These are phyloP conservation scores for Tuber magnatum DNA, from an alignment of 495 filamentous ascomycete species.

Conservation along the genomic window DNA sequence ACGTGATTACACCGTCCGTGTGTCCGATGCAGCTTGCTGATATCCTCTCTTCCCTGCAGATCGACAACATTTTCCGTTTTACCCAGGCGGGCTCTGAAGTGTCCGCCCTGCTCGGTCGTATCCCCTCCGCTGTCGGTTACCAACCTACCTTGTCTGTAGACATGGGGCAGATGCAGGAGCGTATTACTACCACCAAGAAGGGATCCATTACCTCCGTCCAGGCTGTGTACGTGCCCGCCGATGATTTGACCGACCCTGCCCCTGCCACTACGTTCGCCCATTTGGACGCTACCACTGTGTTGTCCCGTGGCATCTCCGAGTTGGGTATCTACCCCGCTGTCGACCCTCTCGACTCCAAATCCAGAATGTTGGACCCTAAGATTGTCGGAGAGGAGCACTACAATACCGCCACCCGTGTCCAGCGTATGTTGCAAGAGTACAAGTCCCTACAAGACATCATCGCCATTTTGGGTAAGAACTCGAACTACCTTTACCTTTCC, in stretches of 20 bases:
- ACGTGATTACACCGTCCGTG: slow-evolving; percentile 15
- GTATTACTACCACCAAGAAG: slow-evolving; percentile 99
- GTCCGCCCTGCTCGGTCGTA: slow-evolving; percentile 98
- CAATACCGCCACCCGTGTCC: slow-evolving; percentile 83
- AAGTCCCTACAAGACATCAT: slow-evolving; percentile 99
- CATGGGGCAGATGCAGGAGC: slow-evolving; percentile 99
- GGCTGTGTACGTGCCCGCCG: slow-evolving; percentile 99
- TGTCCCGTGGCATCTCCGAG: slow-evolving; percentile 99
- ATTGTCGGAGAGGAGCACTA: slow-evolving; percentile 98
- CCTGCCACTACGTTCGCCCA: slow-evolving; percentile 99
- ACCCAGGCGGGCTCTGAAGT: slow-evolving; percentile 99
- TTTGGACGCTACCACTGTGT: slow-evolving; percentile 99
- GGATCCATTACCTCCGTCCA: slow-evolving; percentile 99
- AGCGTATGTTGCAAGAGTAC: slow-evolving; percentile 99
- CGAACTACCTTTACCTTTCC: slow-evolving; percentile 85
- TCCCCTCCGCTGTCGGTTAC: slow-evolving; percentile 99
- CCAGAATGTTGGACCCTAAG: slow-evolving; percentile 98
- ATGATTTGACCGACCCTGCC: slow-evolving; percentile 99
- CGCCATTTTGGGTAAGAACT: slow-evolving; percentile 99
- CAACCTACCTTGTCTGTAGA: slow-evolving; percentile 99
- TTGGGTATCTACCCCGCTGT: slow-evolving; percentile 99
- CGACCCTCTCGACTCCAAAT: slow-evolving; percentile 98
- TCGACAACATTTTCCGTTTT: slow-evolving; percentile 99
- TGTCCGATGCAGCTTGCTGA: not conserved
- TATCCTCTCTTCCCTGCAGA: slow-evolving; percentile 68